phyloP scores from a whole-genome alignment of 129 eudicot species.

The Glebionis coronaria region DNA sequence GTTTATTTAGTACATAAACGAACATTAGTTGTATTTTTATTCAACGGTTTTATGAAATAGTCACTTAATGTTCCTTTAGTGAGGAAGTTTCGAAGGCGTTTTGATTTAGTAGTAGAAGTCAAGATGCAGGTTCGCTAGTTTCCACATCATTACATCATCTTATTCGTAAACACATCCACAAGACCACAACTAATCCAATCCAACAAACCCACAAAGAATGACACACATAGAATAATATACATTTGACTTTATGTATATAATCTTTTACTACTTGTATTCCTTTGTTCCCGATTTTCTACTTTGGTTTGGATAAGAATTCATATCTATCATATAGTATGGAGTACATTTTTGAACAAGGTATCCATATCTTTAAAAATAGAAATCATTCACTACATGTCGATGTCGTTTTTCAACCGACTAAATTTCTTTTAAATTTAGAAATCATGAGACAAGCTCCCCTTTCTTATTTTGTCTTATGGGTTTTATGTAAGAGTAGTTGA shows the following conservation, averaged over 20 bases:
- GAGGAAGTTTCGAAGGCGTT: too few species aligned
- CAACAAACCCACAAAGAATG: too few species aligned
- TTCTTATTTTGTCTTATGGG: conserved; percentile 9
- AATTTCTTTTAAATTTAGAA: conserved; percentile 1
- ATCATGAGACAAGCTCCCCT: not conserved
- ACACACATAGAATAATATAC: too few species aligned
- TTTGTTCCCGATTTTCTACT: too few species aligned
- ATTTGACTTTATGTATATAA: too few species aligned
- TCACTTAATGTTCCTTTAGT: too few species aligned
- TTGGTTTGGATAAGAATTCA: conserved; percentile 5
- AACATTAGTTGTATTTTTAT: too few species aligned
- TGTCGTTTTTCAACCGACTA: not conserved
- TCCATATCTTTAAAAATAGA: not conserved
- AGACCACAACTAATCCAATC: not conserved
- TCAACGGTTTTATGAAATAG: too few species aligned
- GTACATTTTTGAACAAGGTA: too few species aligned
- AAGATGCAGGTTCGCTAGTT: not conserved
- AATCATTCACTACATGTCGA: not conserved
- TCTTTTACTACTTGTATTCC: too few species aligned
- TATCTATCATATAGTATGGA: not conserved
- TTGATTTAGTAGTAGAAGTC: not conserved
- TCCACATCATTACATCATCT: not conserved
- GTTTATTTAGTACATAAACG: too few species aligned
- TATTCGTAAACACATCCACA: not conserved
- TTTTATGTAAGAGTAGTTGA: conserved; percentile 8